Evolutionary conservation across 108 stramenopile genomes (phyloP).

Genomic region (Epithemia pelagica): DNA sequence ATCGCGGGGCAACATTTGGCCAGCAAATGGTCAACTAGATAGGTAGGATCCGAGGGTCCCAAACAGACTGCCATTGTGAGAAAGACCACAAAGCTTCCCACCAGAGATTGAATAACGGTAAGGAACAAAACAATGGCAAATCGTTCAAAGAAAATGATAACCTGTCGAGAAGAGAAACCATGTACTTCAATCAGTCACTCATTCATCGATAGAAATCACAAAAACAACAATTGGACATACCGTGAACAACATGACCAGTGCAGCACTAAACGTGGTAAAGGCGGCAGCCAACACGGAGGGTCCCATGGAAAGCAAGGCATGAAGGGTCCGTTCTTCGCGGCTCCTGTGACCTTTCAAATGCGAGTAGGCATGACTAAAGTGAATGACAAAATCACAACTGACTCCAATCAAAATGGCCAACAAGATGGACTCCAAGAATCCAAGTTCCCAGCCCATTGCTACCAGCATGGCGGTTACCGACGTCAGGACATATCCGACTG

Average conservation of each 20-base stretch:
- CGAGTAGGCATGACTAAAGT: slow-evolving; percentile 44
- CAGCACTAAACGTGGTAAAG: slow-evolving; percentile 37
- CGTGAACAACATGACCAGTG: slow-evolving; percentile 40
- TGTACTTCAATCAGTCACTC: neutral
- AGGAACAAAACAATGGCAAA: slow-evolving; percentile 47
- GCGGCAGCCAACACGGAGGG: slow-evolving; percentile 46
- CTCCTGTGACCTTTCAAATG: slow-evolving; percentile 22
- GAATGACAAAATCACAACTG: slow-evolving; percentile 46
- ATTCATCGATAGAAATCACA: neutral
- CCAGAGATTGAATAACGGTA: slow-evolving; percentile 38
- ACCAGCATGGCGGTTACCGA: slow-evolving; percentile 45
- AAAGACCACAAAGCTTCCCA: slow-evolving; percentile 46
- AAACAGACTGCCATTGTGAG: slow-evolving; percentile 28
- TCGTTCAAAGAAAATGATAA: slow-evolving; percentile 32
- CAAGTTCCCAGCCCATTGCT: slow-evolving; percentile 41
- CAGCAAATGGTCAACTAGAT: slow-evolving; percentile 12
- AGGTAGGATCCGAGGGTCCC: slow-evolving; percentile 37
- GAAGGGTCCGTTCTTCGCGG: slow-evolving; percentile 26
- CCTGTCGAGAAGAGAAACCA: neutral
- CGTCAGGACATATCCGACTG: slow-evolving; percentile 38
- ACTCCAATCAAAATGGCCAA: slow-evolving; percentile 59
- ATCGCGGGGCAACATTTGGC: neutral
- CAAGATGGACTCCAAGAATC: slow-evolving; percentile 41
- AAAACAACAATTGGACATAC: slow-evolving; percentile 17
- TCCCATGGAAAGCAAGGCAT: slow-evolving; percentile 44